phyloP scores from a whole-genome alignment of 345 rosid species.

The Dipteronia dyeriana region DNA sequence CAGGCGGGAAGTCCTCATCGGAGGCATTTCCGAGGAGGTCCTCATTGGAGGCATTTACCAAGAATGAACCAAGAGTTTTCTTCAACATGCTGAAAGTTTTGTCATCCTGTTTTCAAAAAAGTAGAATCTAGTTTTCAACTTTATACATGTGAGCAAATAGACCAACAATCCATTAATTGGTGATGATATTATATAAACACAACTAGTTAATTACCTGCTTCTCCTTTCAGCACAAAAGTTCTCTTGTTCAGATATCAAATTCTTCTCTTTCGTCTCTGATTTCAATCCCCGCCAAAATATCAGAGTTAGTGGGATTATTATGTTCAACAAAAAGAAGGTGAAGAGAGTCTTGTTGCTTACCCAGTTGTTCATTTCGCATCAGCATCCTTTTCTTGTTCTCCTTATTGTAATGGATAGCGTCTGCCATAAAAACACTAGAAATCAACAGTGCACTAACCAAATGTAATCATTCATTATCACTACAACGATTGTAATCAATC shows the following conservation, averaged over 20 bases:
- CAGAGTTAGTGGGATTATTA: conserved; percentile 6
- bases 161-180: conserved; percentile 1
- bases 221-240: conserved; percentile 61
- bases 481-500: too few relatives aligned
- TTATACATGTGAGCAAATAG: background rate
- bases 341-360: conserved; percentile 40
- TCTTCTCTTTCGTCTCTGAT: conserved; percentile 78
- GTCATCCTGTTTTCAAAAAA: conserved; percentile 49
- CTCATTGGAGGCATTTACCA: conserved; percentile 69
- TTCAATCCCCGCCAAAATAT: conserved; percentile 28
- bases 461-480: too few relatives aligned
- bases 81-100: conserved; percentile 74
- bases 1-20: conserved; percentile 66
- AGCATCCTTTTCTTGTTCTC: conserved; percentile 78
- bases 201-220: conserved; percentile 47
- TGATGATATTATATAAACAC: background rate
- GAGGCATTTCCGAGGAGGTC: conserved; percentile 67
- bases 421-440: conserved; percentile 31
- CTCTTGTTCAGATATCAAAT: conserved; percentile 63
- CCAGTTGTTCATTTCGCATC: conserved; percentile 67
- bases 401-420: conserved; percentile 60
- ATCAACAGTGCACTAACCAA: too few relatives aligned
- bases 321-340: conserved; percentile 8
- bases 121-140: background rate
- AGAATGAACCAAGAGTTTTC: conserved; percentile 72